phyloP scores from a whole-genome alignment of 164 flowering plant species.

The Dillenia turbinata region DNA sequence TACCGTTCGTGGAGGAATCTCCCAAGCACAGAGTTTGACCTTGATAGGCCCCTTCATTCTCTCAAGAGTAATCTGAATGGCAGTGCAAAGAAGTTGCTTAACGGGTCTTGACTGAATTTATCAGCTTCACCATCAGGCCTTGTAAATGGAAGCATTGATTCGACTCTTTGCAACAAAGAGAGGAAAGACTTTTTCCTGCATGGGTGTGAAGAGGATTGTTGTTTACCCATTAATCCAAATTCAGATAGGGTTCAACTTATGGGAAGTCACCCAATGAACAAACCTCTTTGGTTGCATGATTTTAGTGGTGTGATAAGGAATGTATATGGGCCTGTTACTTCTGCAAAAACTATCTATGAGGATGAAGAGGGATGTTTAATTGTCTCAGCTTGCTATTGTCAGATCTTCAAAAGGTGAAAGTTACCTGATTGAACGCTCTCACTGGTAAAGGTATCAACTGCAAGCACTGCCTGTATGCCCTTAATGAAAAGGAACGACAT shows the following conservation, averaged over 20 bases:
- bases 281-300: slow-evolving; percentile 30
- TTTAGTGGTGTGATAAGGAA: slow-evolving; percentile 38
- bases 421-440: slow-evolving; percentile 83
- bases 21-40: slow-evolving; percentile 77
- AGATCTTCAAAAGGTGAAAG: slow-evolving; percentile 81
- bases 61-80: slow-evolving; percentile 36
- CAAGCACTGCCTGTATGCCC: slow-evolving; percentile 67
- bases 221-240: slow-evolving; percentile 39
- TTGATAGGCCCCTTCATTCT: slow-evolving; percentile 57
- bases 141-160: slow-evolving; percentile 51
- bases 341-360: slow-evolving; percentile 38
- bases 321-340: slow-evolving; percentile 38
- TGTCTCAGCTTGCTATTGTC: slow-evolving; percentile 40
- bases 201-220: slow-evolving; percentile 60
- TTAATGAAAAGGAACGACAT: slow-evolving; percentile 71
- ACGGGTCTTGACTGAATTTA: slow-evolving; percentile 68
- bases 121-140: slow-evolving; percentile 60
- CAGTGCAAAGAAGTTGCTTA: slow-evolving; percentile 60
- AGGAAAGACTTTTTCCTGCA: slow-evolving; percentile 63
- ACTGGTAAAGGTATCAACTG: slow-evolving; percentile 73
- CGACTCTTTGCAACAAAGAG: slow-evolving; percentile 54
- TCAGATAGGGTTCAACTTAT: slow-evolving; percentile 28
- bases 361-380: slow-evolving; percentile 35
- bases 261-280: slow-evolving; percentile 18
- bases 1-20: slow-evolving; percentile 83